Evolutionary conservation across 495 filamentous ascomycete genomes (phyloP), one percentile per base, ranked within the genome.

Genomic region (Choiromyces venosus): DNA sequence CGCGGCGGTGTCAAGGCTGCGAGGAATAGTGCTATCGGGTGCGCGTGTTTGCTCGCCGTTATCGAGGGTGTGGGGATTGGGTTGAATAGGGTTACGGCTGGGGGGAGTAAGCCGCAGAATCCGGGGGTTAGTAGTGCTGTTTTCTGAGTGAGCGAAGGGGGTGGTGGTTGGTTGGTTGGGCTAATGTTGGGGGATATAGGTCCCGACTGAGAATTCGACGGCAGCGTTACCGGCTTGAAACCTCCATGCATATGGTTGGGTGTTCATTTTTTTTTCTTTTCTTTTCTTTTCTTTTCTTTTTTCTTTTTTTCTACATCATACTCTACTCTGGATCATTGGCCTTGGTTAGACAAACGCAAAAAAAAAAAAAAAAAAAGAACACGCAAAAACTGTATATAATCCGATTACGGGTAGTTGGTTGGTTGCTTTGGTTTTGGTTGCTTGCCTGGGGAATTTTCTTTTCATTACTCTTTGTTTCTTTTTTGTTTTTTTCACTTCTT

Each of bases 31-130:
- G 95, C 96, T 56, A 98, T 99, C 73, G 93, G 93, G 79, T 97
- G 95, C 82, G 95, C 93, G 61, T 91, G 96, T 71, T 86, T 99
- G 81, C 87, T 99, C 25, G 95, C 91, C 14, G 94, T 99, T 65
- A 98, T 99, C 74, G 95, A 99, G 83, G 95, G 95, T 75, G 95
- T 97, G 61, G 94, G 96, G 75, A 98, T 99, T 80, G 95, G 92
- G 19, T 93, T 98, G 86, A 92, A 97, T 83, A 89, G 93, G 80
- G 94, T 97, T 91, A 91, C 97, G 87, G 94, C 96, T 8, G 91
- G 94, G 61, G 90, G 91, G 81, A 97, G 92, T 78, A 90, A 89
- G 86, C 85, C 75, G 68, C 79, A 81, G 75, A 78, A 78, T 70
- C 75, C 78, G 42, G 70, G 65, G 72, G 78, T 80, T 73, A 69